These are phyloP conservation scores for Diospyros lotus DNA, from an alignment of 148 eudicot species.

Conservation along the genomic window DNA sequence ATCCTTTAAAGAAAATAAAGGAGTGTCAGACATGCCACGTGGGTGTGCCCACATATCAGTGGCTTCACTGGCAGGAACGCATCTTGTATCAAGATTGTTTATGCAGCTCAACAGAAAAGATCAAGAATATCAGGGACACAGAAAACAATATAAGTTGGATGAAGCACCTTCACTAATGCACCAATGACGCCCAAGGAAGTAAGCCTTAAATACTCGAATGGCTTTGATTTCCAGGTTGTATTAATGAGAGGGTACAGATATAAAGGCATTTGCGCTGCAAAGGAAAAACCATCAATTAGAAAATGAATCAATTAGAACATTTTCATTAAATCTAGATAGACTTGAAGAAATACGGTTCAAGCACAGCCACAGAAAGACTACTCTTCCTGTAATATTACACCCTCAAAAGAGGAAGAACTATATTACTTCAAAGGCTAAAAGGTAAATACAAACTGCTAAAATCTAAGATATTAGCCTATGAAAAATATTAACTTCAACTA, in stretches of 20 bases:
- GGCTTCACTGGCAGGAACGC: no score
- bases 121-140: neutral
- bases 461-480: neutral
- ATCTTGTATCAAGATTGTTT: no score
- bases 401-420: neutral
- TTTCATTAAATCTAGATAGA: neutral
- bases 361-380: neutral
- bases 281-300: neutral
- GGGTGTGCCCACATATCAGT: no score
- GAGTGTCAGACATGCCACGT: no score
- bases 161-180: slow-evolving; percentile 74
- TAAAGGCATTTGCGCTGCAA: slow-evolving; percentile 85
- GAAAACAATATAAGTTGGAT: neutral
- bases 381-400: neutral
- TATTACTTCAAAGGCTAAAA: neutral
- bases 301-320: neutral
- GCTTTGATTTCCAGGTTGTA: slow-evolving; percentile 85
- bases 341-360: neutral
- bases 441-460: neutral
- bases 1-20: no score
- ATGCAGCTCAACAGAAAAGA: neutral
- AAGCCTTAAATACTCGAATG: slow-evolving; percentile 85
- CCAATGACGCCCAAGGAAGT: slow-evolving; percentile 93
- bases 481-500: no score
- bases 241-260: slow-evolving; percentile 87